phyloP scores from a whole-genome alignment of 192 early-diverging fungal species.

The Backusella sp. region DNA sequence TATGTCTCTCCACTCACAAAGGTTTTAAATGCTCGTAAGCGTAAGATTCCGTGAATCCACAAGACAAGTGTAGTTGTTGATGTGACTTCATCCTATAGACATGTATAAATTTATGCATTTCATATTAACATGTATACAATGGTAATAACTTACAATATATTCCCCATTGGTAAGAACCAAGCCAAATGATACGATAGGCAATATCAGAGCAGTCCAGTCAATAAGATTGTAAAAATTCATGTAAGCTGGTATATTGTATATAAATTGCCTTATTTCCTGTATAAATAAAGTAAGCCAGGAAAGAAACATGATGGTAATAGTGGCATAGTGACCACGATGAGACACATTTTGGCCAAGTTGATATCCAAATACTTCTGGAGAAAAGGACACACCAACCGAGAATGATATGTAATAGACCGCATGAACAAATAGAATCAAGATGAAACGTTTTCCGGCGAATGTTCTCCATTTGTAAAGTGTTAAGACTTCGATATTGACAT shows the following conservation, averaged over 20 bases:
- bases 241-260: not conserved
- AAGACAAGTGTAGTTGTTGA: not conserved
- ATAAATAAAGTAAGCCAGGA: not conserved
- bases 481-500: not conserved
- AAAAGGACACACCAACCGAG: not conserved
- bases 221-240: slow-evolving; percentile 11
- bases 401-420: not conserved
- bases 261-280: not conserved
- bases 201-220: not conserved
- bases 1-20: not conserved
- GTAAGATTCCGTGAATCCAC: slow-evolving; percentile 10
- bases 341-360: not conserved
- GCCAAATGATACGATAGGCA: not conserved
- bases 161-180: not conserved
- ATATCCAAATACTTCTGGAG: not conserved
- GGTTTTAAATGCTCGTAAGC: not conserved
- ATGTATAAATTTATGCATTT: too few relatives aligned
- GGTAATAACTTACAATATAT: not conserved
- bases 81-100: not conserved
- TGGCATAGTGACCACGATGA: not conserved
- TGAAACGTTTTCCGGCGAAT: not conserved
- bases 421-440: not conserved
- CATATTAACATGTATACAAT: too few relatives aligned
- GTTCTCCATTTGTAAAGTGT: slow-evolving; percentile 9
- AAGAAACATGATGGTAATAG: not conserved